Percentiles rank a stretch among this genome's conserved stretches.
phyloP scores from a whole-genome alignment of 1,284 basidiomycete genomes.

The Moniliella sp. region DNA sequence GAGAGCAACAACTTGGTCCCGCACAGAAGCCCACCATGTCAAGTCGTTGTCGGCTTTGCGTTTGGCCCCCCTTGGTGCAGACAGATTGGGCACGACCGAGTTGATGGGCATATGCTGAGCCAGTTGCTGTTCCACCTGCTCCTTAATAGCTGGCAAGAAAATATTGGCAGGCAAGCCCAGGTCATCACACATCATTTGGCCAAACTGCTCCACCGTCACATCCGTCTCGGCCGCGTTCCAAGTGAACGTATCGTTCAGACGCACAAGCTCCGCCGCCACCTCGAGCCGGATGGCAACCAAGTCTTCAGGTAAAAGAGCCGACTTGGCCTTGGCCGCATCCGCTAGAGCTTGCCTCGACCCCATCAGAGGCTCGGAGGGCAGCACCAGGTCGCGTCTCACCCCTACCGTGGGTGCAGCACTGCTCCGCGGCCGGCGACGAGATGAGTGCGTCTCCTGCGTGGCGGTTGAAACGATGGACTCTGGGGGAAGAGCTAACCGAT shows the following conservation, averaged over 20 bases:
- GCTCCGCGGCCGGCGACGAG: too few relatives aligned
- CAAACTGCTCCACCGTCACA: constrained; percentile 70
- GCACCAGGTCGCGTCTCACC: too few relatives aligned
- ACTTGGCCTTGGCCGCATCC: too few relatives aligned
- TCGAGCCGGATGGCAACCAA: constrained; percentile 83
- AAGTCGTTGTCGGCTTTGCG: not conserved
- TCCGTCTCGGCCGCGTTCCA: constrained; percentile 81
- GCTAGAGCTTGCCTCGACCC: too few relatives aligned
- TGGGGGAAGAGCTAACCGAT: too few relatives aligned
- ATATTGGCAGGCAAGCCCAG: constrained; percentile 49
- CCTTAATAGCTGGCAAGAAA: constrained; percentile 55
- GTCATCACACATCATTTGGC: constrained; percentile 73
- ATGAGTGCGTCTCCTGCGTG: too few relatives aligned
- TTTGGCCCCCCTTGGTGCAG: constrained; percentile 1
- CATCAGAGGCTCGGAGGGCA: too few relatives aligned
- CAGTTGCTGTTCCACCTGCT: constrained; percentile 66
- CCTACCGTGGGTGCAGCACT: too few relatives aligned
- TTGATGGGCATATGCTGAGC: constrained; percentile 42
- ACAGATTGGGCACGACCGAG: constrained; percentile 9
- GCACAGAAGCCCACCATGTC: constrained; percentile 8
- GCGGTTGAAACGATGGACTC: too few relatives aligned
- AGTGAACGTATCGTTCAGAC: constrained; percentile 81
- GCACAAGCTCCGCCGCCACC: constrained; percentile 69
- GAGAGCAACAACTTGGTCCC: constrained; percentile 1
- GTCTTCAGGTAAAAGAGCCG: too few relatives aligned